Base-by-base conservation (phyloP, 192 early-diverging fungal genomes). In the Haplosporangium gracile region DNA sequence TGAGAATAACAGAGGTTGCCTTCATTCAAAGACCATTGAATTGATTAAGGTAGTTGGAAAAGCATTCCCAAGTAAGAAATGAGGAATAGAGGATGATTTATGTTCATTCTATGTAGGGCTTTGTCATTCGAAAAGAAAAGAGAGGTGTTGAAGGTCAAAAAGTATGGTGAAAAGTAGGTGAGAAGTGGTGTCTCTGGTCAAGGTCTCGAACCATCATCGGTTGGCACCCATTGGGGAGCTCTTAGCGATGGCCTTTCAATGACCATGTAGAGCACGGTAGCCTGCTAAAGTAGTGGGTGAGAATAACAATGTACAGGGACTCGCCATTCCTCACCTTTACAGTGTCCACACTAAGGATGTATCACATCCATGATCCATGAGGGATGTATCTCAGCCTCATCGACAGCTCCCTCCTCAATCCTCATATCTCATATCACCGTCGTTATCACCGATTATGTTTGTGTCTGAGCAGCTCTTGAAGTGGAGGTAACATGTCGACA, bases 391-490 rank as follows among this genome's bases (percentile, higher is more conserved):
- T 13, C 24, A 2, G 55, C 1, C 16, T 57, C n/a, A 26, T 26
- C 10, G 55, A 18, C n/a, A 57, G n/a, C 24, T 34, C 4, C 4
- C 26, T 13, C 60, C 60, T 65, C 24, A 15, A 11, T 65, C 49
- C 49, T 51, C 49, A 20, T 51, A 51, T 51, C 49, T 51, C 49
- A 22, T 51, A 51, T 51, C 49, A 22, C 18, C 20, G 5, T 2
- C 10, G 60, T 65, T 65, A 65, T 65, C 60, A 65, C 32, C 60
- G 60, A 29, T 65, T 29, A 65, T n/a, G 55, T 57, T 57, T 57
- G 9, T 65, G 29, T 8, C 11, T 65, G 29, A 65, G 32, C 26
- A 13, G 60, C 60, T 18, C 29, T 65, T 26, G 29, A 32, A 65
- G 1, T 32, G 29, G 29, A 32, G 11, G 5, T 65, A 24, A 34